Percentiles rank a stretch among this genome's conserved stretches.
Conservation (phyloP, 495 filamentous ascomycete species). For the Penicillium lagena region DNA sequence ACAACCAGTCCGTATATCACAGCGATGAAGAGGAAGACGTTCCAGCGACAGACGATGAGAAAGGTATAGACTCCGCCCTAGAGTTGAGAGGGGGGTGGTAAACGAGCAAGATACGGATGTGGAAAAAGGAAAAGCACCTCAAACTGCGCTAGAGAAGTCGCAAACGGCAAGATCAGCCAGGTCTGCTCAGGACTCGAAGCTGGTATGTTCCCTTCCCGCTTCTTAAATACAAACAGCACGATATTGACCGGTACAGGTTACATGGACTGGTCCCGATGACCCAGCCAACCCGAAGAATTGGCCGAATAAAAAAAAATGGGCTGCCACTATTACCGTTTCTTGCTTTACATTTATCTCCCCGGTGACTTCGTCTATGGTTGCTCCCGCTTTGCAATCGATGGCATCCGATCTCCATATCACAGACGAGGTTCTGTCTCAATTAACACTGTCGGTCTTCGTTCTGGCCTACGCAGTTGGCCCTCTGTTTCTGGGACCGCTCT, state of each 20-base stretch:
- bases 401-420: slow-evolving; percentile 54
- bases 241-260: slow-evolving; percentile 27
- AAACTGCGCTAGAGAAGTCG: slow-evolving; percentile 16
- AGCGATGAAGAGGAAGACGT: slow-evolving; percentile 14
- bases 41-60: not conserved
- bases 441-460: slow-evolving; percentile 67
- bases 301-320: slow-evolving; percentile 54
- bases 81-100: slow-evolving; percentile 23
- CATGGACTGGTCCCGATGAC: slow-evolving; percentile 52
- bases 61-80: slow-evolving; percentile 8
- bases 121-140: slow-evolving; percentile 11
- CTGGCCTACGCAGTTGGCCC: slow-evolving; percentile 70
- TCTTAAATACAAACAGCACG: not conserved
- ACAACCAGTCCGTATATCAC: slow-evolving; percentile 34
- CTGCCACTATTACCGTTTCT: slow-evolving; percentile 49
- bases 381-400: slow-evolving; percentile 55
- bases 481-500: slow-evolving; percentile 62
- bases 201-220: slow-evolving; percentile 12
- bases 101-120: slow-evolving; percentile 28
- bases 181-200: slow-evolving; percentile 15
- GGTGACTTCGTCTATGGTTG: slow-evolving; percentile 64
- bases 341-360: slow-evolving; percentile 70
- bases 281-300: slow-evolving; percentile 56
- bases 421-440: slow-evolving; percentile 44
- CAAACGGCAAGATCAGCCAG: slow-evolving; percentile 12